Conservation (phyloP, 176 grass and related monocot genomes). For the Musa acuminata region DNA sequence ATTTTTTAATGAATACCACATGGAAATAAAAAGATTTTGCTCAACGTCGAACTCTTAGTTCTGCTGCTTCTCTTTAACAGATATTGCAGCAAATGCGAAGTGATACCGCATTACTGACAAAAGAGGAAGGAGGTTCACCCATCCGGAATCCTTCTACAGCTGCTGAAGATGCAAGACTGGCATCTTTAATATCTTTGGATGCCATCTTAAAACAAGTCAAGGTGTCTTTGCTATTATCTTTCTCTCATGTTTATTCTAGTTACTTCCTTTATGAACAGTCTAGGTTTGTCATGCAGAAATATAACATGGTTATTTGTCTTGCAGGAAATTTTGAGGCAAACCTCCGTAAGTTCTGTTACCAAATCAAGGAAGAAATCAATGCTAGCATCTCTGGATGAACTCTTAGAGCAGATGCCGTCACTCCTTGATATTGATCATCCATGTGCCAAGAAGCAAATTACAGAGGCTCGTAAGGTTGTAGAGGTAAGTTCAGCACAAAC, state of each 20-base stretch:
- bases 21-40: neutral
- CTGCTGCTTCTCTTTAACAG: conserved; percentile 32
- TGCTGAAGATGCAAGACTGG: conserved; percentile 89
- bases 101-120: conserved; percentile 78
- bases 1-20: too few relatives aligned
- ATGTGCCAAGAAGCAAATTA: conserved; percentile 83
- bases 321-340: conserved; percentile 86
- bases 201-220: conserved; percentile 83
- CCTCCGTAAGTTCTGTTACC: conserved; percentile 46
- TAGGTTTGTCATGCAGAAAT: neutral
- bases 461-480: conserved; percentile 52
- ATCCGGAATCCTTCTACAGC: conserved; percentile 92
- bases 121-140: conserved; percentile 97
- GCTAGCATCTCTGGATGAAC: conserved; percentile 64
- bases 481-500: conserved; percentile 43
- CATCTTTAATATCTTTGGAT: conserved; percentile 98
- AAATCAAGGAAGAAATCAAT: conserved; percentile 89
- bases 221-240: conserved; percentile 31
- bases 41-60: conserved; percentile 7
- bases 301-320: neutral
- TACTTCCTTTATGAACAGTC: neutral
- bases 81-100: conserved; percentile 96
- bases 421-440: conserved; percentile 97
- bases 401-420: conserved; percentile 70
- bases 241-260: neutral